Evolutionary conservation across 148 eudicot species (phyloP).

Genomic region (Rhododendron vialii): DNA sequence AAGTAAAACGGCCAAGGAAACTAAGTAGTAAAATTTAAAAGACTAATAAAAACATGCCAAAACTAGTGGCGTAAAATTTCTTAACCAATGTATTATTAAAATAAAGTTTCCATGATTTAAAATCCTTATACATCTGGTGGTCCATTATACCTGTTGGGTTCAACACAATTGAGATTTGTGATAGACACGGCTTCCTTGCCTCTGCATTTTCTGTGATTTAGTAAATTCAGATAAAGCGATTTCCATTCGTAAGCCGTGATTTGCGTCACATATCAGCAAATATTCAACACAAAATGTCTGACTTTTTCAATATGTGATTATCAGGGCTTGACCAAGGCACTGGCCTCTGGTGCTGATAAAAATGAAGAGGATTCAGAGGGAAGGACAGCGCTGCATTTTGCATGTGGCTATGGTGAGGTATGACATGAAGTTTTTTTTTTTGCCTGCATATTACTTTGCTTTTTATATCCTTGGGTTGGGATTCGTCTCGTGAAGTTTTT

Average conservation of each 20-base stretch:
- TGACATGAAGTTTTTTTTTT: slow-evolving; percentile 1
- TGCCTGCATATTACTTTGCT: neutral
- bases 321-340: slow-evolving; percentile 71
- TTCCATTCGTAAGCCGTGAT: neutral
- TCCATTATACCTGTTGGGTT: neutral
- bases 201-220: neutral
- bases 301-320: neutral
- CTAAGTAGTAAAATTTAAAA: too few species aligned
- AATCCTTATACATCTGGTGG: neutral
- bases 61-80: neutral
- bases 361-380: slow-evolving; percentile 98
- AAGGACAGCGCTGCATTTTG: slow-evolving; percentile 96
- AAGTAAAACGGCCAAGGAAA: neutral
- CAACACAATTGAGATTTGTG: neutral
- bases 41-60: neutral
- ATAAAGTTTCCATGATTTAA: neutral
- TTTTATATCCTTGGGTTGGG: neutral
- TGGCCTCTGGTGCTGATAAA: slow-evolving; percentile 78
- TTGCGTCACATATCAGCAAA: neutral
- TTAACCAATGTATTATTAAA: too few species aligned
- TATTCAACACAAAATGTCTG: neutral
- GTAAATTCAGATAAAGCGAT: neutral
- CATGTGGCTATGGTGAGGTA: slow-evolving; percentile 99
- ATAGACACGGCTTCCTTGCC: neutral
- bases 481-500: neutral